Evolutionary conservation across 1,139 yeast species (phyloP), one percentile per base, ranked within the genome.

Genomic region (Candida mesenterica): DNA sequence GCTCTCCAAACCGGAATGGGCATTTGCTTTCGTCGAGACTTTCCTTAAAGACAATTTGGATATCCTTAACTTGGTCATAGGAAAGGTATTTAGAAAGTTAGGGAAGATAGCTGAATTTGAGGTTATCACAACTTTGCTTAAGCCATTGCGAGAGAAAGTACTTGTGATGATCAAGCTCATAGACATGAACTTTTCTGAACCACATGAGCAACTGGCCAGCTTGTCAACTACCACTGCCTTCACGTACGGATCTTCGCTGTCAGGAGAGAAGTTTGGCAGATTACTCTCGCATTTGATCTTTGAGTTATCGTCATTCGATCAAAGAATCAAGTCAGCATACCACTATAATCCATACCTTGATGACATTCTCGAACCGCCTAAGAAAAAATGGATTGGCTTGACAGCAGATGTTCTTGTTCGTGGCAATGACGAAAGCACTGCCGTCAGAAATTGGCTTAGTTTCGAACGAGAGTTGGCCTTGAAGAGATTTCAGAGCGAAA

Each of bases 1-100:
- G 39, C 57, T 80, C 24, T 83, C 85, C 38, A 82, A 80, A 49
- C 95, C 95, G 0, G 95, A 87, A 54, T 82, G 90, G 82, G 77
- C 82, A n/a, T 70, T 82, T 41, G 65, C 65, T 20, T 86, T 75
- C 48, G 55, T 77, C 15, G 68, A 72, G 39, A 69, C 71, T 13
- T 75, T 78, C 38, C 46, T 85, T 15, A 63, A 65, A 12, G 68
- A 74, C 32, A 67, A 76, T 46, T 39, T 62, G 26, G 47, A 59
- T 16, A 49, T 64, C 32, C 50, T 80, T 40, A 61, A 65, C 36
- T 33, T 53, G 17, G 57, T 59, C 14, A 46, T 62, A 3, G 68
- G 63, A 30, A 53, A 53, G n/a, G 37, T 55, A 13, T 61, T 69
- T 23, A 61, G 61, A 39, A 42, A 51, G 1, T 47, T 61, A 3